These are phyloP conservation scores for Spergularia azorica DNA, from an alignment of 179 eudicot species.

Conservation along the genomic window DNA sequence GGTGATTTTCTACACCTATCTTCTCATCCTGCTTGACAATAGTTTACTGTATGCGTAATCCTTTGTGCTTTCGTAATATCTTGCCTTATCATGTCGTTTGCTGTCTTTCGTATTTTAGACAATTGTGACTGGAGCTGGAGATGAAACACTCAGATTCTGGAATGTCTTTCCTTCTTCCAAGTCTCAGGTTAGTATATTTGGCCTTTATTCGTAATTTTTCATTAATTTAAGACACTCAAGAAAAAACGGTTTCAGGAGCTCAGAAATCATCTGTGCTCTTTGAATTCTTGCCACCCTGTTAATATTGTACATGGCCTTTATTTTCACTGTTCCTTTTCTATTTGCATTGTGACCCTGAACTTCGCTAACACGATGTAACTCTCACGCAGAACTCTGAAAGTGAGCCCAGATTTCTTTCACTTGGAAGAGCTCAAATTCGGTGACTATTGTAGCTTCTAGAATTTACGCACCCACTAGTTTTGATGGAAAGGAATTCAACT, in stretches of 20 bases:
- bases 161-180: conserved; percentile 97
- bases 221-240: no score
- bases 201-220: no score
- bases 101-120: conserved; percentile 52
- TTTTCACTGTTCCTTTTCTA: neutral
- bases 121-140: conserved; percentile 98
- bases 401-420: conserved; percentile 73
- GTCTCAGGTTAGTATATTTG: conserved; percentile 42
- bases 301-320: neutral
- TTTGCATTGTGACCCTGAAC: neutral
- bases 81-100: conserved; percentile 2
- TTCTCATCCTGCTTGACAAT: neutral
- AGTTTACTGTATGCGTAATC: neutral
- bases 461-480: neutral
- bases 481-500: neutral
- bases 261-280: neutral
- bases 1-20: conserved; percentile 36
- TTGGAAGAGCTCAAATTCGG: conserved; percentile 84
- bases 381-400: conserved; percentile 77
- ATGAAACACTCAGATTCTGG: conserved; percentile 97
- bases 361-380: neutral
- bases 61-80: neutral
- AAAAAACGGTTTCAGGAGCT: no score
- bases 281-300: neutral
- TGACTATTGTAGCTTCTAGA: conserved; percentile 25